phyloP scores from a whole-genome alignment of 2,329 filamentous ascomycete species.

The Colletotrichum musae region DNA sequence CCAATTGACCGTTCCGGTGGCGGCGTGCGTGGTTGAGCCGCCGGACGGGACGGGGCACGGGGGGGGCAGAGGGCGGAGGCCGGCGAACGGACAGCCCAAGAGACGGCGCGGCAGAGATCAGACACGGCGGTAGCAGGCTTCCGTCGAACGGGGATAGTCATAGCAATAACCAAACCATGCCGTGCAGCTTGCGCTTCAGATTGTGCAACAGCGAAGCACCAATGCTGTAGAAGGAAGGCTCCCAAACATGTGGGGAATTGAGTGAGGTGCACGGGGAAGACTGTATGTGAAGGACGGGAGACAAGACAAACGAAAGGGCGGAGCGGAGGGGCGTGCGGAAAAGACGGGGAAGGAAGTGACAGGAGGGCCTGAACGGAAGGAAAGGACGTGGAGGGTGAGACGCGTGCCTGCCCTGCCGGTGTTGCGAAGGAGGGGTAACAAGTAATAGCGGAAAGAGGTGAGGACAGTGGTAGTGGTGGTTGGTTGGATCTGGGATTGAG shows the following conservation, averaged over 20 bases:
- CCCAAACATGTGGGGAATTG: not conserved
- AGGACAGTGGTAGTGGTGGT: not conserved
- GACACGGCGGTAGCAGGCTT: slow-evolving; percentile 44
- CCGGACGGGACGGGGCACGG: not conserved
- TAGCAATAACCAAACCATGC: slow-evolving; percentile 35
- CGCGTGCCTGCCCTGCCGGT: not conserved
- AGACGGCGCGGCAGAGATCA: slow-evolving; percentile 30
- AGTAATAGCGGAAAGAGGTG: not conserved
- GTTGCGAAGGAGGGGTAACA: slow-evolving; percentile 13
- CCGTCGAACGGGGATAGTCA: slow-evolving; percentile 43
- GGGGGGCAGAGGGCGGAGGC: slow-evolving; percentile 4
- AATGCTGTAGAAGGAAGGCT: slow-evolving; percentile 13
- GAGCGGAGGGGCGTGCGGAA: not conserved
- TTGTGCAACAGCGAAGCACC: not conserved
- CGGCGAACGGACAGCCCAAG: slow-evolving; percentile 28
- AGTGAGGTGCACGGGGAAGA: not conserved
- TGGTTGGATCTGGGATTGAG: too few species aligned
- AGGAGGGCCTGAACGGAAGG: slow-evolving; percentile 12
- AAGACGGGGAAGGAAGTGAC: slow-evolving; percentile 26
- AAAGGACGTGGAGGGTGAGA: slow-evolving; percentile 28
- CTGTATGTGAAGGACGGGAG: slow-evolving; percentile 14
- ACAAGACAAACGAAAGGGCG: slow-evolving; percentile 21
- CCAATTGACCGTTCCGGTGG: too few species aligned
- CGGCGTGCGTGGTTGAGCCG: too few species aligned
- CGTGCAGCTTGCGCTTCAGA: slow-evolving; percentile 27